These are phyloP conservation scores for Tuber brumale DNA, from an alignment of 495 filamentous ascomycete genomes.

Conservation along the genomic window DNA sequence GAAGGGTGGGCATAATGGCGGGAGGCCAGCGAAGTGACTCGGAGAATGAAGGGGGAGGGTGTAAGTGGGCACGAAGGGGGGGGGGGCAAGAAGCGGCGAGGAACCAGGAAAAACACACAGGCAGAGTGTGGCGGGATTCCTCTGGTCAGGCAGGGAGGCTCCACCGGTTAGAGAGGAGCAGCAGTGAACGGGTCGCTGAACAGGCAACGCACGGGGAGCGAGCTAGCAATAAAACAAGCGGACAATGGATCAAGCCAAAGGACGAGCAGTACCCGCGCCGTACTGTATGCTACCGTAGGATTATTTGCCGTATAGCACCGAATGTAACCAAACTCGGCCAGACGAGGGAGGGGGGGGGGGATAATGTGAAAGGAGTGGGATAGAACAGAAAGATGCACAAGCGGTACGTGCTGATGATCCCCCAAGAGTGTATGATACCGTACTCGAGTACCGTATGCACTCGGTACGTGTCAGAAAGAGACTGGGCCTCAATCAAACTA, in stretches of 20 bases:
- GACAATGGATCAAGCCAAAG: slow-evolving; percentile 3
- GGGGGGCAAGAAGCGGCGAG: slow-evolving; percentile 9
- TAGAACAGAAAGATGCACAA: neutral
- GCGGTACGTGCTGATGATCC: neutral
- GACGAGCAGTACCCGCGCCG: neutral
- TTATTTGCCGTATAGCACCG: neutral
- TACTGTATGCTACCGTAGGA: neutral
- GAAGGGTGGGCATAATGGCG: slow-evolving; percentile 25
- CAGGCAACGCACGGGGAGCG: neutral
- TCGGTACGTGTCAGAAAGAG: slow-evolving; percentile 26
- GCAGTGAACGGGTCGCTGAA: slow-evolving; percentile 1
- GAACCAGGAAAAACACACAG: slow-evolving; percentile 6
- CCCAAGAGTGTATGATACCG: too few species aligned
- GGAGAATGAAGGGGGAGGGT: neutral
- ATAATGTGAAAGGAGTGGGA: neutral
- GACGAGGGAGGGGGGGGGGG: neutral
- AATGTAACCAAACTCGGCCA: neutral
- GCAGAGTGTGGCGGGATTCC: slow-evolving; percentile 11
- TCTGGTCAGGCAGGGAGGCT: neutral
- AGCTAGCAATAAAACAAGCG: neutral
- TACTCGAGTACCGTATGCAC: too few species aligned
- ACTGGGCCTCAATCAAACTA: slow-evolving; percentile 21
- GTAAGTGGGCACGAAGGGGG: slow-evolving; percentile 11
- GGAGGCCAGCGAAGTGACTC: slow-evolving; percentile 2
- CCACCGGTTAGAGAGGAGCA: neutral